These are phyloP conservation scores for Stentor roeselii DNA, from an alignment of 73 alveolate genomes.

Conservation along the genomic window DNA sequence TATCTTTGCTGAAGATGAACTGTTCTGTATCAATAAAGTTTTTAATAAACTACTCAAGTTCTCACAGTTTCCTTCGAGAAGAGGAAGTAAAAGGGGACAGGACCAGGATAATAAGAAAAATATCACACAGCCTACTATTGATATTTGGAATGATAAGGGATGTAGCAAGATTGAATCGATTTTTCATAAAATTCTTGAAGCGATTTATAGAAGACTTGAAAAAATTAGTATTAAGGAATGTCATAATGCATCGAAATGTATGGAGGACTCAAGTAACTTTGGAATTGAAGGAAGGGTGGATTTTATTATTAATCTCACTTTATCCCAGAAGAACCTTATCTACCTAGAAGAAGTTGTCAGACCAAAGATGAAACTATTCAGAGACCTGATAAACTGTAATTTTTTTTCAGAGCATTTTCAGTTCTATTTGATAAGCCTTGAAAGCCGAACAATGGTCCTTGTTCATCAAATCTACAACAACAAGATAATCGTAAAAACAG, in stretches of 20 bases:
- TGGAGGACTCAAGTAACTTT: background rate
- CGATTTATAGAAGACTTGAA: slow-evolving; percentile 16
- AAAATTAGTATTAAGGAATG: background rate
- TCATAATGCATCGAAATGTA: background rate
- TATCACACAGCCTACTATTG: background rate
- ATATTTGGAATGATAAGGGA: background rate
- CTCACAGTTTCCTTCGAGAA: background rate
- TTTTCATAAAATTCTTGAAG: slow-evolving; percentile 4
- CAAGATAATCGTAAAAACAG: background rate
- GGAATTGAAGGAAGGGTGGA: background rate
- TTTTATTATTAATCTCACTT: background rate
- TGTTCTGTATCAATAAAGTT: background rate
- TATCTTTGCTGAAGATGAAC: slow-evolving; percentile 13
- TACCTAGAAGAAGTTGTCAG: slow-evolving; percentile 14
- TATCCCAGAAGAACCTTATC: background rate
- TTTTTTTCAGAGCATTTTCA: background rate
- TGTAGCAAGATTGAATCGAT: slow-evolving; percentile 8
- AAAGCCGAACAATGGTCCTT: background rate
- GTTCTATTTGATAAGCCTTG: background rate
- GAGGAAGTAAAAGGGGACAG: background rate
- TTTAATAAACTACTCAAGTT: background rate
- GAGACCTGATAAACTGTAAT: background rate
- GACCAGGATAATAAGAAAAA: background rate
- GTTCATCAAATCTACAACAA: background rate
- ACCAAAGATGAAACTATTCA: slow-evolving; percentile 23